Evolutionary conservation across 2,329 filamentous ascomycete genomes (phyloP), one percentile per base, ranked within the genome.

Genomic region (Xylaria sp.): DNA sequence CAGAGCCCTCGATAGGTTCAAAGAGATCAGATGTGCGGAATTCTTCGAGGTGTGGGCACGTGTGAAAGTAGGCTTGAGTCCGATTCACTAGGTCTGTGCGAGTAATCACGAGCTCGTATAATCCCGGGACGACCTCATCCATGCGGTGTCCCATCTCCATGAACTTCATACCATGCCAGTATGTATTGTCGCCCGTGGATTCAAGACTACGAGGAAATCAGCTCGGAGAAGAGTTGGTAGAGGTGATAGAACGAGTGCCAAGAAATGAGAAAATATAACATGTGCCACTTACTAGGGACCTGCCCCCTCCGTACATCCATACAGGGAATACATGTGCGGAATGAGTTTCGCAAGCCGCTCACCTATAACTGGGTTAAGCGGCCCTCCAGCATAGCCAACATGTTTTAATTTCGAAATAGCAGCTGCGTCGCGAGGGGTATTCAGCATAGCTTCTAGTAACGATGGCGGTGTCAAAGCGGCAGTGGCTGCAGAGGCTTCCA

Each of bases 11-110:
- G 6, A 78, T 80, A 0, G 79, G 79, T 0, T 79, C 78, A 17
- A 82, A 83, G 24, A 83, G 82, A 57, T 83, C 83, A 64, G 76
- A 82, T 1, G 82, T 81, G 4, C 73, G 75, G 53, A 71, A 77
- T 7, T 78, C 79, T 1, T 79, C 80, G 2, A 82, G 81, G 45
- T 74, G 81, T 5, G 82, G 82, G 12, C 71, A 69, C 50, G 73
- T 76, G 55, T 74, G 72, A 27, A 74, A 76, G 63, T 62, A 75
- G 11, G 70, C 67, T 36, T 74, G 70, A 1, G 70, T 61, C 21
- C 69, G 62, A 4, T 74, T 67, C 14, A 75, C 70, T 9, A 69
- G 69, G 8, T 73, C 69, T 1, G 76, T 77, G 24, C 71, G 69
- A 9, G 75, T 74, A 56, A 73, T 75, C 3, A 78, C 74, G 6